Conservation (phyloP, 75 land plant species). For the Chamaecyparis obtusa region DNA sequence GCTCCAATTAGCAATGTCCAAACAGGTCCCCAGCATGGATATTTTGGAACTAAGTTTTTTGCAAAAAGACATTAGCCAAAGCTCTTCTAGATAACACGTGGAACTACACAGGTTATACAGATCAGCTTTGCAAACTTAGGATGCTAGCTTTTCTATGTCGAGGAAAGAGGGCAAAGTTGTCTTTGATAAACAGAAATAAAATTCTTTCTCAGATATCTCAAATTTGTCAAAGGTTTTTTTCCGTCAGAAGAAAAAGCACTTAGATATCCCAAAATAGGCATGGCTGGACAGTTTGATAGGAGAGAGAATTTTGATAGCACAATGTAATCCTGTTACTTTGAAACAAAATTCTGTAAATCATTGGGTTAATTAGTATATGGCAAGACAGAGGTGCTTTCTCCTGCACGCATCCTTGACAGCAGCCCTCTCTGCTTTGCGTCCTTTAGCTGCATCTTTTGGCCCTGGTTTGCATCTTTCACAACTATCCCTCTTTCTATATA, state of each 20-base stretch:
- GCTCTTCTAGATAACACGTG: neutral
- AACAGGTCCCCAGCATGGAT: neutral
- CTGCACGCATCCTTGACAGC: neutral
- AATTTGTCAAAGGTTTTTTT: too few relatives aligned
- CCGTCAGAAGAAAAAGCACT: neutral
- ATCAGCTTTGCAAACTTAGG: neutral
- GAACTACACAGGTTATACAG: neutral
- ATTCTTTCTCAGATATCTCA: neutral
- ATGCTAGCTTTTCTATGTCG: neutral
- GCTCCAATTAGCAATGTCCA: neutral
- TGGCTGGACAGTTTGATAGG: neutral
- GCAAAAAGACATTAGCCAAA: neutral
- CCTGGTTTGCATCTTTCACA: neutral
- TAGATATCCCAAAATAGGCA: neutral
- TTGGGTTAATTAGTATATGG: neutral
- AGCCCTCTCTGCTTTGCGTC: neutral
- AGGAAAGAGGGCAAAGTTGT: neutral
- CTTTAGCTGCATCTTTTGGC: neutral
- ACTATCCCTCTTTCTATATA: neutral
- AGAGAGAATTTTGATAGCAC: neutral
- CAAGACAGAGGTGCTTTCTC: neutral
- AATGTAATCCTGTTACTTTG: neutral
- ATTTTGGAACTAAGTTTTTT: neutral
- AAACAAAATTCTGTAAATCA: neutral
- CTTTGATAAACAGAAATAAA: neutral